Percentiles rank a stretch among this genome's conserved stretches.
These are phyloP conservation scores for Pulveroboletus sp. DNA, from an alignment of 768 basidiomycete genomes.

Conservation along the genomic window DNA sequence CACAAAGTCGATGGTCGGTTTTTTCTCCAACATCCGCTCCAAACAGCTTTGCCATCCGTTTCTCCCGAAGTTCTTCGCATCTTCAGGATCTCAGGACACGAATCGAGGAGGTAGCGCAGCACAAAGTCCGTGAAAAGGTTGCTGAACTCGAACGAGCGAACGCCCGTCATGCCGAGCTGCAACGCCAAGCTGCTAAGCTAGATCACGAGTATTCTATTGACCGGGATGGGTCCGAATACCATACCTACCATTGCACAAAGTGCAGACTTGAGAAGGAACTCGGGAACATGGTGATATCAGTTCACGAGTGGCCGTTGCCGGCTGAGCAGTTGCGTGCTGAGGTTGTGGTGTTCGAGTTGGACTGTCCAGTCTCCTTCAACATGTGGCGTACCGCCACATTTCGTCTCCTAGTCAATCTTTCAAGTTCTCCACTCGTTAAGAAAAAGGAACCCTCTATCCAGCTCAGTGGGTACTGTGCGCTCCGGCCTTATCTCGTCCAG, in stretches of 20 bases:
- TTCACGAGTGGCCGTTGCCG: conserved; percentile 49
- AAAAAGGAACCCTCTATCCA: conserved; percentile 6
- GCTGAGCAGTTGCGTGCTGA: conserved; percentile 14
- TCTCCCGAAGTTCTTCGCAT: conserved; percentile 23
- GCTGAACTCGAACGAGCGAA: conserved; percentile 28
- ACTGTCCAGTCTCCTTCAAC: conserved; percentile 35
- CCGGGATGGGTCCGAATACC: not conserved
- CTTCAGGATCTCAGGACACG: conserved; percentile 24
- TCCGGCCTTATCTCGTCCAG: conserved; percentile 9
- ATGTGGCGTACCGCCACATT: conserved; percentile 43
- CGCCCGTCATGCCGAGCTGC: conserved; percentile 16
- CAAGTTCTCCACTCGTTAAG: conserved; percentile 9
- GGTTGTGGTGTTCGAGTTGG: conserved; percentile 39
- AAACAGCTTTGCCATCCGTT: conserved; percentile 32
- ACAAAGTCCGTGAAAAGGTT: conserved; percentile 22
- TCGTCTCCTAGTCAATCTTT: conserved; percentile 36
- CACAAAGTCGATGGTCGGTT: conserved; percentile 24
- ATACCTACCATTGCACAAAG: conserved; percentile 8
- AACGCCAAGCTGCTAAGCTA: not conserved
- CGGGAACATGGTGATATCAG: conserved; percentile 23
- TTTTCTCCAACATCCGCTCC: conserved; percentile 25
- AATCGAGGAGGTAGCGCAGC: conserved; percentile 30
- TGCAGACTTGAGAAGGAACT: conserved; percentile 26
- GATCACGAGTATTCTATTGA: conserved; percentile 5
- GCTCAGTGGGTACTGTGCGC: conserved; percentile 12